phyloP scores from a whole-genome alignment of 2,329 filamentous ascomycete genomes.

The Aureobasidium pullulans region DNA sequence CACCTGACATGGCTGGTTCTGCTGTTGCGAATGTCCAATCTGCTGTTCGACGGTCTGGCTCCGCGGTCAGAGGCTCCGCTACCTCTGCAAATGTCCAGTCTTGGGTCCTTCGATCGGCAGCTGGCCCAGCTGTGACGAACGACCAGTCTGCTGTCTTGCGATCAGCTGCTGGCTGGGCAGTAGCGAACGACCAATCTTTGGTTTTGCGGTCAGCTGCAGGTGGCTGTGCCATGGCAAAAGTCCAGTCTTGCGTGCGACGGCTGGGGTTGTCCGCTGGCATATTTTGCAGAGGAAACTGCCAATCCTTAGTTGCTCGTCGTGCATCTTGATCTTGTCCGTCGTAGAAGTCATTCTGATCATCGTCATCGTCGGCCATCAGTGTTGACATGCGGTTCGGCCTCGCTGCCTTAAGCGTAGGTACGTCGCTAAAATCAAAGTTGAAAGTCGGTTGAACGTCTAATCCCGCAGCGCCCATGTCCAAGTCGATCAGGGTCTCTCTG shows the following conservation, averaged over 20 bases:
- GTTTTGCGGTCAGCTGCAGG: constrained; percentile 19
- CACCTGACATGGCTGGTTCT: constrained; percentile 17
- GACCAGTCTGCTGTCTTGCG: constrained; percentile 40
- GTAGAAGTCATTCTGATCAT: constrained; percentile 34
- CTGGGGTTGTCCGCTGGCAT: constrained; percentile 28
- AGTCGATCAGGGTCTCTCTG: constrained; percentile 48
- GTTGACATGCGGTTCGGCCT: constrained; percentile 35
- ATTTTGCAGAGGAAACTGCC: constrained; percentile 46
- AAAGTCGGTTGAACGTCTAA: constrained; percentile 42
- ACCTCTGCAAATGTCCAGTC: constrained; percentile 41
- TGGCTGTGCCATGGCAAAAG: constrained; percentile 36
- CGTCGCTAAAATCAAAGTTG: constrained; percentile 40
- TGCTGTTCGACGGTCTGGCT: constrained; percentile 36
- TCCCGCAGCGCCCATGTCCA: constrained; percentile 48
- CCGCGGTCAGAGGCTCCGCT: constrained; percentile 27
- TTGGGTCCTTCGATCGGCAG: constrained; percentile 34
- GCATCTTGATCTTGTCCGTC: constrained; percentile 28
- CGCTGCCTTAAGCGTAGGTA: constrained; percentile 50
- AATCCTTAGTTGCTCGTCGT: constrained; percentile 31
- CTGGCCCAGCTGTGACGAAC: constrained; percentile 39
- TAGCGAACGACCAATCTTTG: constrained; percentile 48
- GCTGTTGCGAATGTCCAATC: constrained; percentile 39
- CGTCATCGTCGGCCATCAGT: constrained; percentile 34
- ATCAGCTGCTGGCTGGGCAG: constrained; percentile 28
- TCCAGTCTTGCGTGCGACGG: constrained; percentile 41